Evolutionary conservation across 2,329 filamentous ascomycete genomes (phyloP).

Genomic region (Emericellopsis atlantica): DNA sequence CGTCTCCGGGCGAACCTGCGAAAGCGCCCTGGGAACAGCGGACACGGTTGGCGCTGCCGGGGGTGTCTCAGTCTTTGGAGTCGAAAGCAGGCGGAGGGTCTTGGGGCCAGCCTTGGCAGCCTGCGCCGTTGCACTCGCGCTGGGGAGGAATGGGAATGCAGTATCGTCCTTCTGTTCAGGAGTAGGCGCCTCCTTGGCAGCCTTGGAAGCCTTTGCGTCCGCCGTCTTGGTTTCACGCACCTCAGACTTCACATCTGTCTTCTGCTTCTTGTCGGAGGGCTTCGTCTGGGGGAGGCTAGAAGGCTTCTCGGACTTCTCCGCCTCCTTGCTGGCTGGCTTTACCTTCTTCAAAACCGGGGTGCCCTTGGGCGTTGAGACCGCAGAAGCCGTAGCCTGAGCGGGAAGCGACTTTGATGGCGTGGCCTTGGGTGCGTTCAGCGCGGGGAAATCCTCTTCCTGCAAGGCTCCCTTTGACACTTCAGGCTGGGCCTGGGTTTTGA

Average conservation of each 20-base stretch:
- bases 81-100: slow-evolving; percentile 57
- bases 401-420: slow-evolving; percentile 16
- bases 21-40: slow-evolving; percentile 15
- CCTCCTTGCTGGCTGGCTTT: slow-evolving; percentile 9
- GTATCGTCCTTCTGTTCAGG: not conserved
- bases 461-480: slow-evolving; percentile 19
- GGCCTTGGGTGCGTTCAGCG: slow-evolving; percentile 33
- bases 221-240: not conserved
- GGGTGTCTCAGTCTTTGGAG: slow-evolving; percentile 47
- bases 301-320: slow-evolving; percentile 12
- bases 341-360: slow-evolving; percentile 21
- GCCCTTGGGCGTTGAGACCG: slow-evolving; percentile 20
- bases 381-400: slow-evolving; percentile 13
- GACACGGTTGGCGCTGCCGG: slow-evolving; percentile 20
- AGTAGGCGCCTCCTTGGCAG: not conserved
- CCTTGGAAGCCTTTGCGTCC: not conserved
- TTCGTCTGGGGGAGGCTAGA: not conserved
- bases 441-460: slow-evolving; percentile 52
- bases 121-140: slow-evolving; percentile 34
- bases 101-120: slow-evolving; percentile 41
- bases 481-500: slow-evolving; percentile 22
- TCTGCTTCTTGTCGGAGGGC: not conserved
- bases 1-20: slow-evolving; percentile 49
- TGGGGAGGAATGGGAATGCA: slow-evolving; percentile 34
- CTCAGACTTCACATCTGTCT: not conserved